Evolutionary conservation across 371 early-diverging fungal species (phyloP), one percentile per base, ranked within the genome.

Genomic region (Vairimorpha necatrix): DNA sequence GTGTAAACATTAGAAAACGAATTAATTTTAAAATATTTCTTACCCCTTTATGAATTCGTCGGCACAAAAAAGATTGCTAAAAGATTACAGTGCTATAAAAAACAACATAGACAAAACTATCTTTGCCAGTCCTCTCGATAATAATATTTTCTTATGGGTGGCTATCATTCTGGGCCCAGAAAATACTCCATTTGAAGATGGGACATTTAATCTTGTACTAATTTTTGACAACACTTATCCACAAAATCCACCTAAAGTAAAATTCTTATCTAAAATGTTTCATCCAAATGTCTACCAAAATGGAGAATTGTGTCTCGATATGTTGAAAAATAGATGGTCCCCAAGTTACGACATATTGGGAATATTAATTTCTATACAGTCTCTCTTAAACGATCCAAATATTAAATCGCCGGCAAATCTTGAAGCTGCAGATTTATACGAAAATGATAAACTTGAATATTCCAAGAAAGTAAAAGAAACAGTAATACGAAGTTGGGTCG

Each of bases 211-310:
- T 80, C 86, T 97, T 18, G 87, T 90, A 1, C 88, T 98, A 24
- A 90, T 89, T 71, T 98, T 98, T 87, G 94, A 94, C 80, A 94
- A 95, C 82, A 89, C 91, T 34, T 98, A 96, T 84, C 97, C 99
- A 11, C 94, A 93, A 83, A 95, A 94, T 84, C 95, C 99, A 70
- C 99, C 99, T 54, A 89, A 90, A 67, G 94, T 96, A 30, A 90
- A 90, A 83, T 98, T 98, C 85, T 89, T 93, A 32, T 89, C 92
- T 33, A 90, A 91, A 77, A 95, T 98, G 92, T 98, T 94, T 86
- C 99, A 98, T 84, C 97, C 98, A 1, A 98, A 98, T 83, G 94
- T 98, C 13, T 98, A 96, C 82, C 92, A 92, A 65, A 94, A 91
- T 84, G 99, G 99, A 6, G 95, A 96, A 81, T 87, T 98, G 42